Evolutionary conservation across 1,284 basidiomycete genomes (phyloP).

Genomic region (Ceratobasidium sp.): DNA sequence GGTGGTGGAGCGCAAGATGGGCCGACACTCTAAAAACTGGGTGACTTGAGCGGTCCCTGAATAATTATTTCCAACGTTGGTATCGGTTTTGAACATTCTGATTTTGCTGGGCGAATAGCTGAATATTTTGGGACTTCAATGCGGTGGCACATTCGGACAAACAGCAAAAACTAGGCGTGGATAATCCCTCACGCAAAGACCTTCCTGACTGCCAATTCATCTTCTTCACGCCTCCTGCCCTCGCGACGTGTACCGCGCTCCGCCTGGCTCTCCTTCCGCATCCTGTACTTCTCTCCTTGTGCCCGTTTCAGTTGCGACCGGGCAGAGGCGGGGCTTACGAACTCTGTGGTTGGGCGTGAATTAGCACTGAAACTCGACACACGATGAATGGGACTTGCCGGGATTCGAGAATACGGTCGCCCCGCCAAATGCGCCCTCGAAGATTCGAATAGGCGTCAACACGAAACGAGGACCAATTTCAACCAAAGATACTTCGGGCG

Average conservation of each 20-base stretch:
- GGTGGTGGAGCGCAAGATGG: slow-evolving; percentile 14
- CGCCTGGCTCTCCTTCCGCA: slow-evolving; percentile 80
- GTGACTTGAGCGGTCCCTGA: slow-evolving; percentile 1
- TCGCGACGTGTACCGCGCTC: slow-evolving; percentile 76
- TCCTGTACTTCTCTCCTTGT: slow-evolving; percentile 83
- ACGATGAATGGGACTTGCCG: slow-evolving; percentile 63
- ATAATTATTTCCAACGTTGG: background rate
- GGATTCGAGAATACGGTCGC: slow-evolving; percentile 97
- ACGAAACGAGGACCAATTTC: slow-evolving; percentile 99
- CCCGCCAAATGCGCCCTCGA: slow-evolving; percentile 96
- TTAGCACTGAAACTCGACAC: slow-evolving; percentile 28
- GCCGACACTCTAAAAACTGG: background rate
- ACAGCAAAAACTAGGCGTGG: background rate
- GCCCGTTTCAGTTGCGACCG: slow-evolving; percentile 77
- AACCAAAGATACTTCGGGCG: slow-evolving; percentile 73
- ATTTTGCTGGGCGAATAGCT: too few species aligned
- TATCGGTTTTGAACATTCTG: too few species aligned
- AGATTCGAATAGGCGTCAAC: slow-evolving; percentile 96
- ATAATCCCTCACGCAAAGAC: slow-evolving; percentile 76
- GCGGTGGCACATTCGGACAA: background rate
- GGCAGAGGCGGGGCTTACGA: slow-evolving; percentile 86
- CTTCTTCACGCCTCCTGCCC: slow-evolving; percentile 73
- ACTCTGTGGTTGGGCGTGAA: slow-evolving; percentile 66
- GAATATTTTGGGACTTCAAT: background rate
- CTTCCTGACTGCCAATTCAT: slow-evolving; percentile 85